These are phyloP conservation scores for Backusella tuberculispora DNA, from an alignment of 192 early-diverging fungal species.

Conservation along the genomic window DNA sequence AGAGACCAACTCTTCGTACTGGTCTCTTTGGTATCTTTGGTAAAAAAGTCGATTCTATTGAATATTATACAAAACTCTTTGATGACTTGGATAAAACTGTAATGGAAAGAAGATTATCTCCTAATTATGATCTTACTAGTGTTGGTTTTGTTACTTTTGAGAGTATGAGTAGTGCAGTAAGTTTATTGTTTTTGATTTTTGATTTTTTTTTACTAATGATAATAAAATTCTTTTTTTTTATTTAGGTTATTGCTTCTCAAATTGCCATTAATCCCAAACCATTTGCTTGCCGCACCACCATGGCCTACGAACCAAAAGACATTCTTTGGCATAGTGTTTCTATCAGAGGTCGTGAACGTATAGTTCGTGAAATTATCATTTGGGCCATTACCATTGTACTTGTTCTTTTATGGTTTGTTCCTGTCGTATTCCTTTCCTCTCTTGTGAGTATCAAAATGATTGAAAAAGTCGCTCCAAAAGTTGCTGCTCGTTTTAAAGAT, in stretches of 20 bases:
- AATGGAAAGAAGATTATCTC: conserved; percentile 32
- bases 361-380: conserved; percentile 53
- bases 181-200: neutral
- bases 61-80: conserved; percentile 60
- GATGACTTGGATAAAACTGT: conserved; percentile 55
- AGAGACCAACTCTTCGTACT: conserved; percentile 48
- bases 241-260: conserved; percentile 66
- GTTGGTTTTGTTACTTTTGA: conserved; percentile 80
- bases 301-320: conserved; percentile 75
- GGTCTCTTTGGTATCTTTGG: conserved; percentile 54
- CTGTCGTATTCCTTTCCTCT: conserved; percentile 66
- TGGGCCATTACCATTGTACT: conserved; percentile 60
- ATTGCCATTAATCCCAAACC: conserved; percentile 65
- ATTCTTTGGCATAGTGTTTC: conserved; percentile 71
- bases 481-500: conserved; percentile 45
- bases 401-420: conserved; percentile 73
- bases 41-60: conserved; percentile 67
- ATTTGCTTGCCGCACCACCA: conserved; percentile 56
- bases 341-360: conserved; percentile 51
- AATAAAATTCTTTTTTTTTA: neutral
- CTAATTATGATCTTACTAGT: conserved; percentile 43
- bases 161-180: conserved; percentile 65
- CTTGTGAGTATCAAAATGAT: conserved; percentile 62
- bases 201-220: neutral
- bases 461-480: conserved; percentile 55